Evolutionary conservation across 192 early-diverging fungal species (phyloP), one percentile per base, ranked within the genome.

Genomic region (Oehlia diaphana): DNA sequence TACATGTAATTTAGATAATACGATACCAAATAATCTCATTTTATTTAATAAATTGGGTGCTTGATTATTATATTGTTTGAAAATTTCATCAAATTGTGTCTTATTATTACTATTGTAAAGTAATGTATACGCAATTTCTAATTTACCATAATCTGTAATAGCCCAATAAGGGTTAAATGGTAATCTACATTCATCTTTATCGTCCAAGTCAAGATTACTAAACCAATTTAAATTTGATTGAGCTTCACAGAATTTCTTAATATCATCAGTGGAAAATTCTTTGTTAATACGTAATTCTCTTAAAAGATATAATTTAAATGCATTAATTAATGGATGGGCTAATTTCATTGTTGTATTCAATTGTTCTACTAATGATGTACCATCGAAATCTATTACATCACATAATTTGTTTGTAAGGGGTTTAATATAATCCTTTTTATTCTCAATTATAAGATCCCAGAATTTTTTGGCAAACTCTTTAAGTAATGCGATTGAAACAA

Each of bases 271-370:
- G 12, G 35, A n/a, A 71, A 62, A 74, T 14, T 35, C 62, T 14
- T 72, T 62, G 37, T 28, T 19, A 12, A 47, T 47, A 37, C 79
- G 72, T 16, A 80, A 39, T n/a, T 73, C 72, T 74, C 64, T 44
- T 42, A 80, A 37, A 12, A 80, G 65, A 76, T 80, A 80, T 35
- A 80, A 28, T 63, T 76, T 74, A 12, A 76, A 42, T 26, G 79
- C 76, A 9, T 76, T 14, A 16, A 80, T 64, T 16, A 66, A 61
- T 77, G 74, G 42, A 35, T 63, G 21, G 7, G 28, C 26, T 14
- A 64, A 19, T 16, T 0, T 14, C 69, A 80, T 62, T 21, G 33
- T 4, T 26, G 23, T 14, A 47, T 80, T 80, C 5, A 75, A 7
- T 28, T 53, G 23, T 12, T 35, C n/a, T 2, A 77, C 6, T 8